These are phyloP conservation scores for Lasiodiplodia citricola DNA, from an alignment of 2,329 filamentous ascomycete species.

Conservation along the genomic window DNA sequence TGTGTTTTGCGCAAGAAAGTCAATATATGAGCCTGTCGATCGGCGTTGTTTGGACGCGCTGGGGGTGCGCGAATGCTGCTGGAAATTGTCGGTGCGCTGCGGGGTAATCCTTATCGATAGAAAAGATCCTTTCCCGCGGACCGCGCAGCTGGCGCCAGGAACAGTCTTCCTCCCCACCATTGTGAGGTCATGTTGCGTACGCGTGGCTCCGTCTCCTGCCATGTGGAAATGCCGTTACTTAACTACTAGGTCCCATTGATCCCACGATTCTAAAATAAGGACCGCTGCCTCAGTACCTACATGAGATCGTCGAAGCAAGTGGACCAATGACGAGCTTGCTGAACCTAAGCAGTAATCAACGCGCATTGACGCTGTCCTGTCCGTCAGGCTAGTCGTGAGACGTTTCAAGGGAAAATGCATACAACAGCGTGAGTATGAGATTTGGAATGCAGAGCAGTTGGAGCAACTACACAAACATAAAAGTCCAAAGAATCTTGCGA, in stretches of 20 bases:
- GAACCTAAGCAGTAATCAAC: not conserved
- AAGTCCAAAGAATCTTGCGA: too few species aligned
- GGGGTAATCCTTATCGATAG: slow-evolving; percentile 17
- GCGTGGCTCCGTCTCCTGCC: not conserved
- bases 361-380: not conserved
- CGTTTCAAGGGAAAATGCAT: not conserved
- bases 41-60: not conserved
- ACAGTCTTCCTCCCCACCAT: not conserved
- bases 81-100: slow-evolving; percentile 15
- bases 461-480: too few species aligned
- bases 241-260: not conserved
- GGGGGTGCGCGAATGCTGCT: not conserved
- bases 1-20: not conserved
- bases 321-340: not conserved
- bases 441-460: not conserved
- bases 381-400: not conserved
- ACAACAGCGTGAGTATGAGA: not conserved
- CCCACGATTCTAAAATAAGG: not conserved
- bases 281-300: not conserved
- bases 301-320: not conserved
- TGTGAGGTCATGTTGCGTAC: slow-evolving; percentile 9
- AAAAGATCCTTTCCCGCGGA: not conserved
- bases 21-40: slow-evolving; percentile 12
- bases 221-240: not conserved
- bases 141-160: slow-evolving; percentile 5